phyloP scores from a whole-genome alignment of 2,329 filamentous ascomycete genomes.

The Trichophyton simii region DNA sequence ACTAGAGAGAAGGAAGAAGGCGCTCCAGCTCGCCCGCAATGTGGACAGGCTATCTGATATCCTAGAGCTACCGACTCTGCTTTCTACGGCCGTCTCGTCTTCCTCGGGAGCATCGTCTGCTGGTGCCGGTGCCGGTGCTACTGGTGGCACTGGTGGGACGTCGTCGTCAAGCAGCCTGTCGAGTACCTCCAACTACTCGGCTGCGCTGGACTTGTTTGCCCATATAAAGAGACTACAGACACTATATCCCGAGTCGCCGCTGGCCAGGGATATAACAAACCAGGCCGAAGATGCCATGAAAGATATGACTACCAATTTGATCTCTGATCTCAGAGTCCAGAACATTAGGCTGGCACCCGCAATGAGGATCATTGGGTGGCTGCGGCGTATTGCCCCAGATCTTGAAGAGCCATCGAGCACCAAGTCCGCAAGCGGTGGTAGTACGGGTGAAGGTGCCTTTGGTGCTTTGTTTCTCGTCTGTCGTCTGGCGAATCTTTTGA shows the following conservation, averaged over 20 bases:
- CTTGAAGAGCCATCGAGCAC: slow-evolving; percentile 40
- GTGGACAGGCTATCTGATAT: slow-evolving; percentile 82
- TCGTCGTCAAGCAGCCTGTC: slow-evolving; percentile 21
- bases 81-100: slow-evolving; percentile 57
- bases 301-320: slow-evolving; percentile 73
- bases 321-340: slow-evolving; percentile 61
- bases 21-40: slow-evolving; percentile 71
- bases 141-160: background rate
- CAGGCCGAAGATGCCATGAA: slow-evolving; percentile 83
- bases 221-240: slow-evolving; percentile 78
- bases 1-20: slow-evolving; percentile 61
- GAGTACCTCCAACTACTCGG: slow-evolving; percentile 62
- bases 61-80: slow-evolving; percentile 72
- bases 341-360: slow-evolving; percentile 78
- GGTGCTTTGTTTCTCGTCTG: slow-evolving; percentile 81
- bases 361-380: slow-evolving; percentile 81
- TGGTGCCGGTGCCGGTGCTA: background rate
- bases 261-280: slow-evolving; percentile 58
- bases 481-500: slow-evolving; percentile 63
- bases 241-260: slow-evolving; percentile 64
- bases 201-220: slow-evolving; percentile 80
- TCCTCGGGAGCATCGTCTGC: slow-evolving; percentile 23
- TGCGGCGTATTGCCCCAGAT: slow-evolving; percentile 75
- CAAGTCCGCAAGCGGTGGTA: slow-evolving; percentile 9
- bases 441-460: slow-evolving; percentile 50